Evolutionary conservation across 495 filamentous ascomycete species (phyloP), one percentile per base, ranked within the genome.

Genomic region (Daldinia bambusicola): DNA sequence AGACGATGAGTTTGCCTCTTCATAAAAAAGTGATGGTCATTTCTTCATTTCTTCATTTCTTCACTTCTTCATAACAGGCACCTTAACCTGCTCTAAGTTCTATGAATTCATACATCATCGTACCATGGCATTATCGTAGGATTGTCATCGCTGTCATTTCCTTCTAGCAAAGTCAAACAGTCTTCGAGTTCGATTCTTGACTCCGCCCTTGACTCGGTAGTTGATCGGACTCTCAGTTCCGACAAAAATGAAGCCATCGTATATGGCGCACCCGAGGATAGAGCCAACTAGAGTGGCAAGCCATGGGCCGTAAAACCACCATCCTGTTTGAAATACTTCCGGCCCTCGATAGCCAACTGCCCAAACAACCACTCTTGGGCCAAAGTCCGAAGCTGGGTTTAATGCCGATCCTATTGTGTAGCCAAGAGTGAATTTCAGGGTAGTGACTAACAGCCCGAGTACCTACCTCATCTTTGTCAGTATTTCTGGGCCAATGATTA

Each of bases 291-390:
- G 34, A 2, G 83, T 79, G 6, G 81, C 83, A 0, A 77, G 81
- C 80, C 82, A 85, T 3, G 84, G 84, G 5, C 85, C 82, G 69
- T 84, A 86, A 55, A 86, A 78, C 84, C 83, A 86, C 72, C 84
- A 87, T 6, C 77, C 74, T 22, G 81, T 77, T n/a, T 22, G 16
- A 9, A 76, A 78, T 37, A 84, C 83, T 32, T 86, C 62, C 2
- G 76, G 67, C 2, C 64, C 70, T 6, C 77, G 76, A 67, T 84
- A 89, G 0, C 85, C 86, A 0, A 80, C 72, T 0, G 80, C 81
- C 41, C 69, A 73, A n/a, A 74, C 63, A 7, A 76, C 72, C 18
- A 80, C 73, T 30, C 85, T 80, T 0, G 84, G 83, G 9, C 84
- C 83, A 69, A 86, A 85, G 68, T 86, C 85, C 10, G 82, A 80